phyloP scores from a whole-genome alignment of 163 green algal species.

The Volvox carteri region DNA sequence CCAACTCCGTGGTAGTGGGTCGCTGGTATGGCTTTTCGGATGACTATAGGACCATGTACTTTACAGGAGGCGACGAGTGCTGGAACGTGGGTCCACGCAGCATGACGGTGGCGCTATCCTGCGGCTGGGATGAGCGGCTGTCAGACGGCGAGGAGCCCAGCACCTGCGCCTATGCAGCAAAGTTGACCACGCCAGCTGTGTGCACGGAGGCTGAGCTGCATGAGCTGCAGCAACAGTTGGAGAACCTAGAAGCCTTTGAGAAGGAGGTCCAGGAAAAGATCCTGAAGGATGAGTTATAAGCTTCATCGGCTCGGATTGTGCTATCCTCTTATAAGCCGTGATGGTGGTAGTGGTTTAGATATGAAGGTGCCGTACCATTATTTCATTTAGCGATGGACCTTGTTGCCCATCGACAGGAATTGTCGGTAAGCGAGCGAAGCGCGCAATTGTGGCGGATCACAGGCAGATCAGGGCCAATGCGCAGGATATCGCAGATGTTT shows the following conservation, averaged over 20 bases:
- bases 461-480: too few relatives aligned
- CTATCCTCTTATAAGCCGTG: too few relatives aligned
- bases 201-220: constrained; percentile 74
- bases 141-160: constrained; percentile 84
- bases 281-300: constrained; percentile 67
- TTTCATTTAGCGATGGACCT: too few relatives aligned
- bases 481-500: too few relatives aligned
- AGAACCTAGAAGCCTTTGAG: constrained; percentile 62
- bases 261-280: constrained; percentile 52
- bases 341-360: too few relatives aligned
- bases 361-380: too few relatives aligned
- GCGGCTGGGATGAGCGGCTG: constrained; percentile 77
- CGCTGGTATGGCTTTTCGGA: constrained; percentile 77
- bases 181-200: constrained; percentile 78
- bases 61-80: constrained; percentile 82
- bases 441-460: too few relatives aligned
- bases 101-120: constrained; percentile 77
- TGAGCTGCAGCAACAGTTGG: constrained; percentile 57
- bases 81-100: constrained; percentile 76
- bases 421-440: too few relatives aligned
- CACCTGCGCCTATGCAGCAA: constrained; percentile 85
- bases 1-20: constrained; percentile 76
- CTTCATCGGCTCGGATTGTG: too few relatives aligned
- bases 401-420: too few relatives aligned
- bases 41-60: constrained; percentile 69